Evolutionary conservation across 108 stramenopile genomes (phyloP).

Genomic region (Discostella stelligeroides): DNA sequence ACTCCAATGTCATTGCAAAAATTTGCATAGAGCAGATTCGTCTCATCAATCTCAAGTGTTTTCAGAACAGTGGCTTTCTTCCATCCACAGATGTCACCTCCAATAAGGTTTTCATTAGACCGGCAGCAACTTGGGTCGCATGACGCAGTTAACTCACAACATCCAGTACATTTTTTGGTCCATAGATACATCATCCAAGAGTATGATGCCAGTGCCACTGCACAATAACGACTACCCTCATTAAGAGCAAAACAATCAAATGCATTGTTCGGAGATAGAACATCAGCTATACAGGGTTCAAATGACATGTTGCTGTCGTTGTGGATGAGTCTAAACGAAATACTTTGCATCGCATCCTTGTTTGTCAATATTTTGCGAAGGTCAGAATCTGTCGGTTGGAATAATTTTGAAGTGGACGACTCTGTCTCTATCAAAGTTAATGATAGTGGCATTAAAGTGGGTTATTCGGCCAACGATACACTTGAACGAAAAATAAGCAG

Average conservation of each 20-base stretch:
- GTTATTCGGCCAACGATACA: no score
- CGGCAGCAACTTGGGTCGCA: slow-evolving; percentile 26
- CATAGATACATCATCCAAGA: slow-evolving; percentile 89
- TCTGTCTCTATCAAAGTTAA: no score
- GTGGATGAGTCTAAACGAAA: slow-evolving; percentile 16
- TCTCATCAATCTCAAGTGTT: slow-evolving; percentile 67
- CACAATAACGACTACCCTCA: slow-evolving; percentile 82
- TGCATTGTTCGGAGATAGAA: slow-evolving; percentile 56
- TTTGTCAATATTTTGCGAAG: not conserved
- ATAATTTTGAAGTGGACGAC: no score
- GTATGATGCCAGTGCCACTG: slow-evolving; percentile 85
- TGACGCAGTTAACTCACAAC: slow-evolving; percentile 35
- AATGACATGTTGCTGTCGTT: slow-evolving; percentile 16
- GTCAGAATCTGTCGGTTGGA: no score
- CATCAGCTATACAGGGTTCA: slow-evolving; percentile 29
- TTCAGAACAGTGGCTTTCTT: slow-evolving; percentile 76
- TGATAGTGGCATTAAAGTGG: no score
- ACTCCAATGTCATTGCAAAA: slow-evolving; percentile 64
- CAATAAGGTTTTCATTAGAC: slow-evolving; percentile 26
- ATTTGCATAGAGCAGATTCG: slow-evolving; percentile 89
- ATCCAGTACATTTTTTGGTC: slow-evolving; percentile 74
- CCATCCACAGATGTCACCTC: slow-evolving; percentile 71
- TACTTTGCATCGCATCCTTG: slow-evolving; percentile 38
- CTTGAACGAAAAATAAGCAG: no score
- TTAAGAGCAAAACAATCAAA: slow-evolving; percentile 60